phyloP scores from a whole-genome alignment of 164 flowering plant genomes.

The Berberis vulgaris region DNA sequence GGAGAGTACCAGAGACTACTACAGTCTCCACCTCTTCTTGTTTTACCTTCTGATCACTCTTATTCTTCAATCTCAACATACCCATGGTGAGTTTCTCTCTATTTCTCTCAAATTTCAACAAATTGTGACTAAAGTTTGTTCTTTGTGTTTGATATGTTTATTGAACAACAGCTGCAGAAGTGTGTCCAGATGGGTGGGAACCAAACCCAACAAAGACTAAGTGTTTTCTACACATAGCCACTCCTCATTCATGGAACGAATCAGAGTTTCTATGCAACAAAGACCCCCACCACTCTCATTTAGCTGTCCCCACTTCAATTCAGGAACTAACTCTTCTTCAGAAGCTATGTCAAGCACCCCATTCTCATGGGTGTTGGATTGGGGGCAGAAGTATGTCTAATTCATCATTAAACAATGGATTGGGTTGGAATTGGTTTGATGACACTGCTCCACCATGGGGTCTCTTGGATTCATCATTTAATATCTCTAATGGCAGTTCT shows the following conservation, averaged over 20 bases:
- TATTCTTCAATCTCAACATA: too few species aligned
- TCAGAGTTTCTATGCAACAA: conserved; percentile 45
- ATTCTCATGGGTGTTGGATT: conserved; percentile 59
- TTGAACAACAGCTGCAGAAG: conserved; percentile 20
- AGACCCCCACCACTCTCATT: conserved; percentile 34
- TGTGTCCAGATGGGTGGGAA: conserved; percentile 64
- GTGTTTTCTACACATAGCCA: conserved; percentile 34
- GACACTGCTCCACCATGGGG: conserved; percentile 16
- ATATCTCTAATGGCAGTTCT: conserved; percentile 17
- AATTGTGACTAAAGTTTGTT: too few species aligned
- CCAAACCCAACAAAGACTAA: conserved; percentile 35
- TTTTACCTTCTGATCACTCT: too few species aligned
- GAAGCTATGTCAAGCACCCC: conserved; percentile 33
- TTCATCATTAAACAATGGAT: conserved; percentile 6
- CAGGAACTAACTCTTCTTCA: conserved; percentile 47
- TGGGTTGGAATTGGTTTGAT: conserved; percentile 83
- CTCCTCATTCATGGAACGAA: conserved; percentile 45
- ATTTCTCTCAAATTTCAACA: too few species aligned
- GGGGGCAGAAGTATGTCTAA: conserved; percentile 46
- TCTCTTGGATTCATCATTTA: conserved; percentile 39
- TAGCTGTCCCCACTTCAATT: conserved; percentile 50
- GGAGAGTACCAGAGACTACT: too few species aligned
- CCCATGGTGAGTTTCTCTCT: too few species aligned
- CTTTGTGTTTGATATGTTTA: too few species aligned
- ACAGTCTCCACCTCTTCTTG: too few species aligned